Evolutionary conservation across 306 rosid species (phyloP).

Genomic region (Quercus alba): DNA sequence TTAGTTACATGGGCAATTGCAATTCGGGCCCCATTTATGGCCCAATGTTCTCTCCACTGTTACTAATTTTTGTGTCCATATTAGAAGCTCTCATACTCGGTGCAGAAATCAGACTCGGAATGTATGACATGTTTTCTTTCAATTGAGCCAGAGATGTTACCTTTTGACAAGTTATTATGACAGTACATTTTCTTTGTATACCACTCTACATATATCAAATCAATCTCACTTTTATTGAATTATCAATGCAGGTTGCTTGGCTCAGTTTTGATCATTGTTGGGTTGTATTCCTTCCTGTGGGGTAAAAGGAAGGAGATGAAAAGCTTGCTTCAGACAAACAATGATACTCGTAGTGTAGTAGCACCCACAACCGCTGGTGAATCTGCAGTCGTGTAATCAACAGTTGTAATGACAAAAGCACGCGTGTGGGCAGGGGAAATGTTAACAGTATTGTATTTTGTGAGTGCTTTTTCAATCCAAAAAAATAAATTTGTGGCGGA

Average conservation of each 20-base stretch:
- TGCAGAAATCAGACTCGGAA: constrained; percentile 46
- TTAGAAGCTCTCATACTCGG: constrained; percentile 52
- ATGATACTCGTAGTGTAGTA: constrained; percentile 9
- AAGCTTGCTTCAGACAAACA: not conserved
- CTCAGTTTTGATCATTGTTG: constrained; percentile 45
- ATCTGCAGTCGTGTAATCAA: constrained; percentile 12
- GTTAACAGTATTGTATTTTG: no score
- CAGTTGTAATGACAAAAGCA: not conserved
- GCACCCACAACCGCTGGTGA: constrained; percentile 9
- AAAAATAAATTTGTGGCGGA: no score
- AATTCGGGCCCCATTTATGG: constrained; percentile 54
- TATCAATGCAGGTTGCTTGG: constrained; percentile 50
- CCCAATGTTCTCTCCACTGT: constrained; percentile 64
- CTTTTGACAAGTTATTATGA: not conserved
- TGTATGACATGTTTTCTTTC: constrained; percentile 23
- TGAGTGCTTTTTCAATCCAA: no score
- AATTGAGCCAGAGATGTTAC: not conserved
- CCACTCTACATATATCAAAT: not conserved
- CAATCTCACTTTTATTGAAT: not conserved
- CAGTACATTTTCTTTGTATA: not conserved
- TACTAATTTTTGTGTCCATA: constrained; percentile 57
- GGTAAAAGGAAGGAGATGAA: constrained; percentile 42
- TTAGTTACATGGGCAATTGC: constrained; percentile 49
- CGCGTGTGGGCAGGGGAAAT: no score
- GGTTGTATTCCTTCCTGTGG: constrained; percentile 62